Evolutionary conservation across 2,329 filamentous ascomycete genomes (phyloP).

Genomic region (Stachybotrys chartarum): DNA sequence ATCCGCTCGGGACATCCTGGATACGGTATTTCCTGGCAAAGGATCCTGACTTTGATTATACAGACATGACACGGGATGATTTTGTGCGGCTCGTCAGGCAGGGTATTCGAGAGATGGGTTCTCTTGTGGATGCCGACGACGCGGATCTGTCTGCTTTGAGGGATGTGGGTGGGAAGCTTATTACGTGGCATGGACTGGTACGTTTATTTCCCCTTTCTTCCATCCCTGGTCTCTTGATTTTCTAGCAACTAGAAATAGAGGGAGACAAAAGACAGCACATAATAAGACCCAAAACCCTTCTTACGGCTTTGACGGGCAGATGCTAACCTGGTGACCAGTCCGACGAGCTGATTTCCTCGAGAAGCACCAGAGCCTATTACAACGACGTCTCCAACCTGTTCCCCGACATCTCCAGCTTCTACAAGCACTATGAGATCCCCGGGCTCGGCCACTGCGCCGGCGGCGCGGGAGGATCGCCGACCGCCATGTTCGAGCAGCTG

Average conservation of each 20-base stretch:
- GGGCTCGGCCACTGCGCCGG: constrained; percentile 20
- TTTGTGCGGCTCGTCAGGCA: background rate
- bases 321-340: constrained; percentile 1
- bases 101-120: background rate
- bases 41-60: background rate
- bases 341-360: constrained; percentile 6
- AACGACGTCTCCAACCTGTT: constrained; percentile 8
- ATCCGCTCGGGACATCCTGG: background rate
- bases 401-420: constrained; percentile 16
- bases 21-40: background rate
- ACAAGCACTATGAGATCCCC: constrained; percentile 18
- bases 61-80: background rate
- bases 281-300: too few relatives aligned
- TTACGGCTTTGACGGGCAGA: too few relatives aligned
- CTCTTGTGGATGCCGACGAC: constrained; percentile 15
- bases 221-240: background rate
- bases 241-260: background rate
- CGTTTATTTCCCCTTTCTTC: background rate
- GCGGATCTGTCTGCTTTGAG: constrained; percentile 19
- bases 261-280: background rate
- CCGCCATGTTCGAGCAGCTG: constrained; percentile 12
- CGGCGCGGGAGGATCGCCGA: constrained; percentile 11
- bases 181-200: constrained; percentile 31
- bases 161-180: constrained; percentile 28
- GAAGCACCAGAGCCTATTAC: constrained; percentile 14